phyloP scores from a whole-genome alignment of 2,329 filamentous ascomycete species.

The Aspergillus unguis region DNA sequence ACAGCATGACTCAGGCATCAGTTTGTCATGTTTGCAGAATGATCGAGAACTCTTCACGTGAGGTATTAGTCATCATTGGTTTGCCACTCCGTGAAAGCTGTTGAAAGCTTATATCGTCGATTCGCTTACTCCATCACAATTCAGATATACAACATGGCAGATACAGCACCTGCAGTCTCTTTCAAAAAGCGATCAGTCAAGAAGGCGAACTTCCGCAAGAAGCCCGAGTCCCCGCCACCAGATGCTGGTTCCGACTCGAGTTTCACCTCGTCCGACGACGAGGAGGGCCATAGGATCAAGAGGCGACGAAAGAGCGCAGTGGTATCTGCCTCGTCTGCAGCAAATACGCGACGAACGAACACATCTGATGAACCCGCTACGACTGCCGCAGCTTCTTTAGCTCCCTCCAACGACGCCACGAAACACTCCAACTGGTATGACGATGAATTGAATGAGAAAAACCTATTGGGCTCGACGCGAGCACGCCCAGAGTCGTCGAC shows the following conservation, averaged over 20 bases:
- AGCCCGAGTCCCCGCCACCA: constrained; percentile 72
- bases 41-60: too few species aligned
- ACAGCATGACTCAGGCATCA: too few species aligned
- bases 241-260: constrained; percentile 57
- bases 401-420: constrained; percentile 77
- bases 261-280: constrained; percentile 72
- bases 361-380: constrained; percentile 54
- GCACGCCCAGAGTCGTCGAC: constrained; percentile 16
- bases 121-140: background rate
- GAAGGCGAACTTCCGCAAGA: constrained; percentile 76
- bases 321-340: constrained; percentile 61
- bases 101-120: too few species aligned
- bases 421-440: constrained; percentile 89
- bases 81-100: too few species aligned
- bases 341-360: constrained; percentile 36
- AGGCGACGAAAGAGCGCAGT: constrained; percentile 63
- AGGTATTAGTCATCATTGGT: too few species aligned
- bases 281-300: constrained; percentile 74
- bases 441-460: constrained; percentile 57
- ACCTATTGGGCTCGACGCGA: constrained; percentile 32
- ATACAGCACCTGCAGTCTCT: constrained; percentile 22
- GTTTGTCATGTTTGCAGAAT: too few species aligned
- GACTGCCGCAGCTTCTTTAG: constrained; percentile 63
- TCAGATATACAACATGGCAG: background rate
- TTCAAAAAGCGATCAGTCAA: constrained; percentile 87